phyloP scores from a whole-genome alignment of 306 rosid species.

The Mimosa pudica region DNA sequence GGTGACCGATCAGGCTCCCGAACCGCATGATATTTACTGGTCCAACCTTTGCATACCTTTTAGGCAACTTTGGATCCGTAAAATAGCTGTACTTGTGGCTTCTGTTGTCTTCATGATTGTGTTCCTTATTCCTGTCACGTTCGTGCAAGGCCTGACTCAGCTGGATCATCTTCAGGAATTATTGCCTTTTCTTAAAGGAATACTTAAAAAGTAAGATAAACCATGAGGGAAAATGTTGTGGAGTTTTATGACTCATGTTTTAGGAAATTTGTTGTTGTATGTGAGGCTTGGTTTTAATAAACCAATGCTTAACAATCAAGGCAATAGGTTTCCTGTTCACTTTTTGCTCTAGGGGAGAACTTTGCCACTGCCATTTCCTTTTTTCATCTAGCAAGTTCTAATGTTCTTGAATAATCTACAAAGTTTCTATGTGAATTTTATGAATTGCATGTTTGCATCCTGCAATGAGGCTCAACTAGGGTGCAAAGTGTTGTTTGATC shows the following conservation, averaged over 20 bases:
- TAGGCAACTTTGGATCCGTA: conserved; percentile 87
- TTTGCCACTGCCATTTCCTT: background rate
- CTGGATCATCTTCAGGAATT: conserved; percentile 62
- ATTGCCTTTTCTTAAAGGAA: conserved; percentile 70
- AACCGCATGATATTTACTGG: conserved; percentile 89
- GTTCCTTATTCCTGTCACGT: conserved; percentile 80
- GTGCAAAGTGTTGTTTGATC: background rate
- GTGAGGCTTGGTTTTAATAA: conserved; percentile 17
- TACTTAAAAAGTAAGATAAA: conserved; percentile 64
- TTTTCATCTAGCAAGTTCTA: background rate
- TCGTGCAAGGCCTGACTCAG: conserved; percentile 89
- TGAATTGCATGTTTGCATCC: conserved; percentile 2
- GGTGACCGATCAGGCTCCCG: conserved; percentile 91
- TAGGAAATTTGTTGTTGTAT: conserved; percentile 1
- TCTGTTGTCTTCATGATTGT: conserved; percentile 70
- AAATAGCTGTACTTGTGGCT: conserved; percentile 64
- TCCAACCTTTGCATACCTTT: conserved; percentile 90
- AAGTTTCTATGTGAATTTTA: conserved; percentile 14
- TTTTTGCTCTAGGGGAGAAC: background rate
- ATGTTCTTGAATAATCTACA: conserved; percentile 6
- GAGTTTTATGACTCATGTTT: conserved; percentile 20
- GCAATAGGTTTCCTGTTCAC: background rate
- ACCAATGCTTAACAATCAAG: conserved; percentile 17
- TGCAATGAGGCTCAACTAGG: conserved; percentile 15
- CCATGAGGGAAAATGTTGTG: conserved; percentile 20